Evolutionary conservation across 768 basidiomycete genomes (phyloP).

Genomic region (Phanerochaete carnosa): DNA sequence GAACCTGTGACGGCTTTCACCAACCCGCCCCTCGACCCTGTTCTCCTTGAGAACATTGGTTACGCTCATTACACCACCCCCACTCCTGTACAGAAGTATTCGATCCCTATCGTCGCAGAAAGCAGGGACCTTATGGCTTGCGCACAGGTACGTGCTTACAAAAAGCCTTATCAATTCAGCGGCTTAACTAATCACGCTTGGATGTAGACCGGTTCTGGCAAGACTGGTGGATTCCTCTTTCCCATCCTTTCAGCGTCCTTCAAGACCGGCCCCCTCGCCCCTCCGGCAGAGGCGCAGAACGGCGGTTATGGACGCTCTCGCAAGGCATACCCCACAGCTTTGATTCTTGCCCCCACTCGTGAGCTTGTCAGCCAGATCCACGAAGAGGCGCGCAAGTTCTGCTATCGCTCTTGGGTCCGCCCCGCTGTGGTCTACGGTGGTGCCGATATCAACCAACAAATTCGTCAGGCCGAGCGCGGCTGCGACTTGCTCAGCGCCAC

Average conservation of each 20-base stretch:
- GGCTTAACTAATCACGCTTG: slow-evolving; percentile 6
- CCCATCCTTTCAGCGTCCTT: slow-evolving; percentile 96
- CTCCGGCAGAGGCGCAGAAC: slow-evolving; percentile 49
- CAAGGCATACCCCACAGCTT: slow-evolving; percentile 95
- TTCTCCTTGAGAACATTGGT: slow-evolving; percentile 92
- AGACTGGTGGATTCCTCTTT: slow-evolving; percentile 98
- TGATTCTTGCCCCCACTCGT: slow-evolving; percentile 96
- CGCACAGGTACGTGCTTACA: slow-evolving; percentile 61
- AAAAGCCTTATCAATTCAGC: slow-evolving; percentile 10
- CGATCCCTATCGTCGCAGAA: slow-evolving; percentile 93
- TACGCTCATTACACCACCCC: slow-evolving; percentile 92
- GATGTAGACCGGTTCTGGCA: slow-evolving; percentile 94
- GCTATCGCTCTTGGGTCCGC: slow-evolving; percentile 98
- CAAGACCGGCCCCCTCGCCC: slow-evolving; percentile 69
- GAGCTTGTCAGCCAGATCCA: slow-evolving; percentile 99
- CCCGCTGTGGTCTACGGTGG: slow-evolving; percentile 99
- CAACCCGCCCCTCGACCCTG: slow-evolving; percentile 84
- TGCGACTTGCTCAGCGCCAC: slow-evolving; percentile 97
- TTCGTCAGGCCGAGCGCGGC: slow-evolving; percentile 91
- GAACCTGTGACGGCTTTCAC: slow-evolving; percentile 89
- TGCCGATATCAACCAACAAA: slow-evolving; percentile 95
- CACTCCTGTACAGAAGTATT: slow-evolving; percentile 99
- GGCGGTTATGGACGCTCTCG: slow-evolving; percentile 63
- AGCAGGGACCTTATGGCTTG: slow-evolving; percentile 93
- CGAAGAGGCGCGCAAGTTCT: slow-evolving; percentile 98